Conservation (phyloP, 2,329 filamentous ascomycete genomes). For the Lachnellula willkommii region DNA sequence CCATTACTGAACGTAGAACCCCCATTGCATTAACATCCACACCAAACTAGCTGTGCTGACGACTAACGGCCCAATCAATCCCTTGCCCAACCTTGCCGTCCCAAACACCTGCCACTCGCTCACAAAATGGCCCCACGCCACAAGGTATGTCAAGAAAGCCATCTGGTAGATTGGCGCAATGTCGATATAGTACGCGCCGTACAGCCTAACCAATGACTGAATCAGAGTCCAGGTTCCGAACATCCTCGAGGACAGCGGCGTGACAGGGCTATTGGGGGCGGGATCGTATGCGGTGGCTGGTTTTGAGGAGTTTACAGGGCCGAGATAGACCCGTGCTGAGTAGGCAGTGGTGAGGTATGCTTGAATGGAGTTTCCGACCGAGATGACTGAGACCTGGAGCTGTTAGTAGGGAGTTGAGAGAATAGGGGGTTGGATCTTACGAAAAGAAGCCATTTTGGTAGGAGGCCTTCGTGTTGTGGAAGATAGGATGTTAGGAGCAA, state of each 20-base stretch:
- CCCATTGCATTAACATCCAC: slow-evolving; percentile 65
- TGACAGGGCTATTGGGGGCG: slow-evolving; percentile 45
- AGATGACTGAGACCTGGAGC: slow-evolving; percentile 70
- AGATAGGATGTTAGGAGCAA: slow-evolving; percentile 22
- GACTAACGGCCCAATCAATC: slow-evolving; percentile 51
- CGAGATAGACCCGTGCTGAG: slow-evolving; percentile 81
- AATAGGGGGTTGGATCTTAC: slow-evolving; percentile 33
- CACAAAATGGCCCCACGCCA: slow-evolving; percentile 53
- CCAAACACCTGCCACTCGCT: slow-evolving; percentile 77
- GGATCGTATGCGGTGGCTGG: slow-evolving; percentile 58
- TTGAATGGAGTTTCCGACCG: slow-evolving; percentile 80
- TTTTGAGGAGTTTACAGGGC: slow-evolving; percentile 60
- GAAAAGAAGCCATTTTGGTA: slow-evolving; percentile 62
- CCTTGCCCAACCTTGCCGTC: slow-evolving; percentile 60
- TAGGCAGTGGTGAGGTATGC: slow-evolving; percentile 75
- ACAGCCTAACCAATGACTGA: slow-evolving; percentile 54
- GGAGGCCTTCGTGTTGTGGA: slow-evolving; percentile 39
- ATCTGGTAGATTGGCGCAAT: slow-evolving; percentile 56
- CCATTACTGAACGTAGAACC: slow-evolving; percentile 55
- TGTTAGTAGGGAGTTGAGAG: slow-evolving; percentile 1
- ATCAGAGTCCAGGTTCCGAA: slow-evolving; percentile 70
- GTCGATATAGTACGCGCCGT: slow-evolving; percentile 62
- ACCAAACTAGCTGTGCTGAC: slow-evolving; percentile 44
- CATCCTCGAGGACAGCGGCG: slow-evolving; percentile 69
- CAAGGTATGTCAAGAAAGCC: slow-evolving; percentile 56